Conservation (phyloP, 257 asterid genomes). For the Nicotiana attenuata region DNA sequence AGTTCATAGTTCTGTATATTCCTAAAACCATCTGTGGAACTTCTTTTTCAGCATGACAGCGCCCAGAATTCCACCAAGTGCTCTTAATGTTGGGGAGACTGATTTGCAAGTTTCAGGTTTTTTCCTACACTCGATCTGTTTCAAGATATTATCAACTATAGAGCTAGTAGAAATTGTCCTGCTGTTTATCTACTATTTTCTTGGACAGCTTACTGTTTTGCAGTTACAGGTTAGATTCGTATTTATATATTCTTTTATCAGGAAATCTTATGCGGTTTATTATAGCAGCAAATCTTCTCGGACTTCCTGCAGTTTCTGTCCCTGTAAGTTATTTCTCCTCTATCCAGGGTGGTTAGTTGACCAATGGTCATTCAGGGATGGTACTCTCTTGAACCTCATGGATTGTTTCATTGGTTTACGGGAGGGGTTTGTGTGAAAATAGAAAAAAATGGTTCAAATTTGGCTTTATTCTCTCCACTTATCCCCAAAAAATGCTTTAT, state of each 20-base stretch:
- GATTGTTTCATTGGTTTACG: not conserved
- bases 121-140: not conserved
- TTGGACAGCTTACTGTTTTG: not conserved
- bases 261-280: slow-evolving; percentile 87
- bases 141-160: not conserved
- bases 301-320: slow-evolving; percentile 88
- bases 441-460: not conserved
- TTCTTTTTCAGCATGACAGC: slow-evolving; percentile 72
- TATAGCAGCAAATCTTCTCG: slow-evolving; percentile 78
- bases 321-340: slow-evolving; percentile 55
- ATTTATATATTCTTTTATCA: slow-evolving; percentile 22
- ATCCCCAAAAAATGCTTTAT: not conserved
- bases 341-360: not conserved
- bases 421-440: not conserved
- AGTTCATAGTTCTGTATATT: not conserved
- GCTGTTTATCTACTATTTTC: not conserved
- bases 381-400: not conserved
- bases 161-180: not conserved
- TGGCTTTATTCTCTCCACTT: not conserved
- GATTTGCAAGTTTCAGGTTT: slow-evolving; percentile 60
- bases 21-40: not conserved
- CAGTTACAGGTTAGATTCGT: not conserved
- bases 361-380: not conserved
- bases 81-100: slow-evolving; percentile 78
- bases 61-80: slow-evolving; percentile 79